Evolutionary conservation across 352 stramenopile genomes (phyloP).

Genomic region (Phytopythium helicoides): DNA sequence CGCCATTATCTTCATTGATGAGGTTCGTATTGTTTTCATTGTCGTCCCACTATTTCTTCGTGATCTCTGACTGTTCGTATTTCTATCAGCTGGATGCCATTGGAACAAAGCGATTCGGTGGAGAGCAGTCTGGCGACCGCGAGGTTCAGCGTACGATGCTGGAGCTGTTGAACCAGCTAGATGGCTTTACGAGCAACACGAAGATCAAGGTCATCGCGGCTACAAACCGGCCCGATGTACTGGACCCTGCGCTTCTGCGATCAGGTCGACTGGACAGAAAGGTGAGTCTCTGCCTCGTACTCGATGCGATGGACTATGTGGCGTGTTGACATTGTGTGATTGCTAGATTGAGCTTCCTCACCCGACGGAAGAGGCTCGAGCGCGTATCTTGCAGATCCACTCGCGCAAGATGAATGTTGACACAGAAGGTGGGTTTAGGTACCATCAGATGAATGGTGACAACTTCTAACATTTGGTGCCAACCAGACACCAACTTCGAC

Average conservation of each 20-base stretch:
- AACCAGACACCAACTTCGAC: conserved; percentile 95
- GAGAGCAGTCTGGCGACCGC: conserved; percentile 94
- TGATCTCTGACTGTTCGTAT: not conserved
- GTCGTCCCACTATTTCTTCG: not conserved
- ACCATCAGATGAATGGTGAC: too few relatives aligned
- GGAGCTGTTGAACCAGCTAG: conserved; percentile 97
- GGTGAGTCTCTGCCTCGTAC: conserved; percentile 38
- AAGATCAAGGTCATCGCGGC: conserved; percentile 99
- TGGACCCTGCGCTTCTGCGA: conserved; percentile 96
- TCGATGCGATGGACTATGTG: too few relatives aligned
- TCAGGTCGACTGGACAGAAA: conserved; percentile 92
- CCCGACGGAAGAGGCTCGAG: conserved; percentile 95
- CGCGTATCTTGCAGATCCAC: conserved; percentile 97
- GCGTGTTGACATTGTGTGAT: not conserved
- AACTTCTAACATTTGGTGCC: too few relatives aligned
- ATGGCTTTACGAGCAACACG: conserved; percentile 97
- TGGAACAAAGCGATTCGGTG: conserved; percentile 98
- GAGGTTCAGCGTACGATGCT: conserved; percentile 99
- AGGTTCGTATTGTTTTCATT: conserved; percentile 43
- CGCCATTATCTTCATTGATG: conserved; percentile 99
- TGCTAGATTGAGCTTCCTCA: conserved; percentile 97
- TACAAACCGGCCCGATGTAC: conserved; percentile 95
- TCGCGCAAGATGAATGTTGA: conserved; percentile 97
- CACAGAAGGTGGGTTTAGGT: conserved; percentile 51
- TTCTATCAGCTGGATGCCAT: conserved; percentile 93